Base-by-base conservation (phyloP, 2,329 filamentous ascomycete genomes). In the Hypoxylon sp. region DNA sequence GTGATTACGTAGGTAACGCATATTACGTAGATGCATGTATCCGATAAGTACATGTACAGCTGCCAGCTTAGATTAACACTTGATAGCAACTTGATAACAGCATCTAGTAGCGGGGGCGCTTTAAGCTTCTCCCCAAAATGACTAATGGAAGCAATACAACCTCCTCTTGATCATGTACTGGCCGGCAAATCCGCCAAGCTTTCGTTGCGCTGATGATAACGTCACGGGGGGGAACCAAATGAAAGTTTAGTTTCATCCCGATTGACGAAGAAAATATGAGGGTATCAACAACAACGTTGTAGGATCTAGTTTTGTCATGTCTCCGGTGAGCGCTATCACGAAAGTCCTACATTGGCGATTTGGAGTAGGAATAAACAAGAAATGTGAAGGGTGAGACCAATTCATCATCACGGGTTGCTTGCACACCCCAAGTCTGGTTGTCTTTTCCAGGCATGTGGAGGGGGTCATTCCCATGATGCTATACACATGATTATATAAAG, bases 381-480 rank as follows among this genome's bases (percentile, higher is more conserved):
- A 46, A 50, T 50, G 24, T 5, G 13, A 5, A 39, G 39, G 39
- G 22, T 53, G 59, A 63, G 31, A 55, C 22, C 37, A 51, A 59
- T 19, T 19, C 33, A 19, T 22, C 31, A 59, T 67, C 60, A 53
- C 48, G 51, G 59, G 65, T 52, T 57, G 33, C 24, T 50, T n/a
- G 3, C 31, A 3, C 26, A 17, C 24, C 37, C 9, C 22, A 51
- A 13, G 22, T 33, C 39, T 22, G 22, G 29, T 22, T 50, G 24
- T 47, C 46, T 55, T 59, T 62, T 44, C 48, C 37, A 53, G 59
- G 51, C 54, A 57, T 59, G 59, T 35, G 58, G 57, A 52, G 42
- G 13, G 24, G 29, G 59, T 67, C 50, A 63, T 58, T 22, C 46
- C 22, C 39, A 52, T 50, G 55, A 59, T 17, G 33, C 35, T 59